A percentile compares a stretch with the other conserved stretches of the same genome.
phyloP scores from a whole-genome alignment of 257 asterid species.

The Buddleja alternifolia region DNA sequence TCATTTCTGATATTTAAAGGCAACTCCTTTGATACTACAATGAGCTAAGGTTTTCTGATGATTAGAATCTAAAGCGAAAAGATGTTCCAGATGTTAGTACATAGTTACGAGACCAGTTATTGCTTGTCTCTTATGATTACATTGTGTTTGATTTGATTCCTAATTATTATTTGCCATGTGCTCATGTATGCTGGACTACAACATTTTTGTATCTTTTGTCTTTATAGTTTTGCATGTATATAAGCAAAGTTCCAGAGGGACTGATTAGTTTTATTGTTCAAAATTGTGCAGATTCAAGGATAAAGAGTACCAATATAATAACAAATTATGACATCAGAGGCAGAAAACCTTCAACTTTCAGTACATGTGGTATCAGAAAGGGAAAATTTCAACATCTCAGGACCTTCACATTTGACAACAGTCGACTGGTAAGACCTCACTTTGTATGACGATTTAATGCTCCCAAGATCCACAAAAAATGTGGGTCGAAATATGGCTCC shows the following conservation, averaged over 20 bases:
- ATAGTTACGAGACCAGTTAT: too few relatives aligned
- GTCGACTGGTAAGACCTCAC: slow-evolving; percentile 67
- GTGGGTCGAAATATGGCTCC: neutral
- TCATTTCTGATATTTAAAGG: neutral
- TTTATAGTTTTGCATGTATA: neutral
- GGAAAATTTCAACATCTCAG: slow-evolving; percentile 61
- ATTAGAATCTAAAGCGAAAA: too few relatives aligned
- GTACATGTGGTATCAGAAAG: slow-evolving; percentile 69
- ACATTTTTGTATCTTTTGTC: neutral
- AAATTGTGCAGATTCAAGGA: slow-evolving; percentile 35
- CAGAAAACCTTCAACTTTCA: slow-evolving; percentile 47
- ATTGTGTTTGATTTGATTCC: too few relatives aligned
- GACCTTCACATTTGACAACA: slow-evolving; percentile 72
- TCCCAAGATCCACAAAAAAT: slow-evolving; percentile 4
- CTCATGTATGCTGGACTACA: slow-evolving; percentile 3
- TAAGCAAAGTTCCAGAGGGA: neutral
- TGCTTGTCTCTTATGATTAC: too few relatives aligned
- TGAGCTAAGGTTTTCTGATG: too few relatives aligned
- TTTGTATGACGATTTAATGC: neutral
- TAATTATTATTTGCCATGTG: too few relatives aligned
- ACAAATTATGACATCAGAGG: slow-evolving; percentile 51
- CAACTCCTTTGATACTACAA: neutral
- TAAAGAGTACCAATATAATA: slow-evolving; percentile 11
- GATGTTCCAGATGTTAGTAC: too few relatives aligned
- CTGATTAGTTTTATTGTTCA: neutral